Base-by-base conservation (phyloP, 2,329 filamentous ascomycete genomes). In the Lasiodiplodia citricola region DNA sequence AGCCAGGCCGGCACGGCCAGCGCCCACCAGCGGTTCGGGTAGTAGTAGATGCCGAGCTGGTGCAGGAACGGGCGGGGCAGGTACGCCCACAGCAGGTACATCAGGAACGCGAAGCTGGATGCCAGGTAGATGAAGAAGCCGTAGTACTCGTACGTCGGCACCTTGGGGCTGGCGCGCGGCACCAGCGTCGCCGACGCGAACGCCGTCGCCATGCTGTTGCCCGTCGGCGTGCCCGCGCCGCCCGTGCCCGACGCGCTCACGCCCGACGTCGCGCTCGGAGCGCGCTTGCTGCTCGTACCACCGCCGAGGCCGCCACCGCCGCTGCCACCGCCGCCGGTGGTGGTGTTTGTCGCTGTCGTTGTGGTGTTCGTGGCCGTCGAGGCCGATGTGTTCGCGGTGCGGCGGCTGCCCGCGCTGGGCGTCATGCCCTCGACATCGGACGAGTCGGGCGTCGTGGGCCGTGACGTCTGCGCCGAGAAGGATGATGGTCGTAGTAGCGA, bases 61-160 rank as follows among this genome's bases (percentile, higher is more conserved):
- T 97, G 94, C 54, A 99, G 86, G 78, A 98, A 94, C 0, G 94
- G 94, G 28, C 92, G 93, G 0, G 96, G 96, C 6, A 98, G 89
- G 81, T 96, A 98, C 16, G 92, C 92, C 96, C 94, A 97, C 13
- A 91, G 83, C 25, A 91, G 80, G 77, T 91, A 91, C 70, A 90
- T 86, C 14, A 89, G 84, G 78, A 98, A 98, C 2, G 89, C 89
- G 64, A 96, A 84, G 25, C 91, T 93, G 71, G 91, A 94, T 77
- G 95, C 93, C 50, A 99, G 87, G 83, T 99, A 98, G 62, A 99
- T 87, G 66, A 97, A 95, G 82, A 99, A 99, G 78, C 96, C 96
- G 79, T 98, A 98, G 87, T 98, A 99, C 79, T 99, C 96, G 83
- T 99, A 98, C 0, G 96, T 99, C n/a, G 96, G 96, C 2, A 99